Percentiles rank a stretch among this genome's conserved stretches.
Conservation (phyloP, 768 basidiomycete species). For the Asterophora parasitica region DNA sequence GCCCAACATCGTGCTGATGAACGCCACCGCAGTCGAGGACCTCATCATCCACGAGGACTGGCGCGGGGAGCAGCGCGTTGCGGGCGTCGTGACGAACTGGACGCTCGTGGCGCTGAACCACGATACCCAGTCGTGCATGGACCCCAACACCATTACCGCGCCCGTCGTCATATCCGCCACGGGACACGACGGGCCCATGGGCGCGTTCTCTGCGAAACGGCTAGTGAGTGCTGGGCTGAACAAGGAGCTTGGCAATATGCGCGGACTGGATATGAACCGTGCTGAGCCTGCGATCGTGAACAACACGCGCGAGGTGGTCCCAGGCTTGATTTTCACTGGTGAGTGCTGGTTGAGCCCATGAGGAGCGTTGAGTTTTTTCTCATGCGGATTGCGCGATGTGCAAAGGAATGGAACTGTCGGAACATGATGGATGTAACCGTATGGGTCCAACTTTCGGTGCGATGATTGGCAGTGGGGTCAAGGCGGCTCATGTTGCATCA, state of each 20-base stretch:
- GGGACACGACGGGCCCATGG: conserved; percentile 77
- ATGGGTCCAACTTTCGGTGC: conserved; percentile 79
- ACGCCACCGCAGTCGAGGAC: conserved; percentile 80
- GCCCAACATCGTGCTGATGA: conserved; percentile 71
- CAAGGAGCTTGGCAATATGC: conserved; percentile 76
- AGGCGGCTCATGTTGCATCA: conserved; percentile 63
- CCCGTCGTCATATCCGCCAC: conserved; percentile 69
- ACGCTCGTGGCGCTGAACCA: conserved; percentile 53
- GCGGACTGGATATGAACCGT: conserved; percentile 74
- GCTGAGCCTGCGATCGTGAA: conserved; percentile 82
- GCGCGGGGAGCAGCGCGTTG: conserved; percentile 43
- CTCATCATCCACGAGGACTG: conserved; percentile 65
- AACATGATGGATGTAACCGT: conserved; percentile 74
- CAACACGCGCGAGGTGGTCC: conserved; percentile 69
- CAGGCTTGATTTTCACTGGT: conserved; percentile 74
- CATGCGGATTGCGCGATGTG: conserved; percentile 5
- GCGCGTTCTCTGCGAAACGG: conserved; percentile 77
- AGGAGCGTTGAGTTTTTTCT: conserved; percentile 2
- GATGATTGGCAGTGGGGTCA: conserved; percentile 75
- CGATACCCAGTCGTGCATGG: conserved; percentile 75
- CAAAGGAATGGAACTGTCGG: conserved; percentile 76
- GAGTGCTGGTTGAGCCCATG: conserved; percentile 17
- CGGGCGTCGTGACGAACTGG: conserved; percentile 52
- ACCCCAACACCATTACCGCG: conserved; percentile 79
- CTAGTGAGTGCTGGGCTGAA: conserved; percentile 70